Base-by-base conservation (phyloP, 305 asterid genomes). In the Caryopteris hybrid region DNA sequence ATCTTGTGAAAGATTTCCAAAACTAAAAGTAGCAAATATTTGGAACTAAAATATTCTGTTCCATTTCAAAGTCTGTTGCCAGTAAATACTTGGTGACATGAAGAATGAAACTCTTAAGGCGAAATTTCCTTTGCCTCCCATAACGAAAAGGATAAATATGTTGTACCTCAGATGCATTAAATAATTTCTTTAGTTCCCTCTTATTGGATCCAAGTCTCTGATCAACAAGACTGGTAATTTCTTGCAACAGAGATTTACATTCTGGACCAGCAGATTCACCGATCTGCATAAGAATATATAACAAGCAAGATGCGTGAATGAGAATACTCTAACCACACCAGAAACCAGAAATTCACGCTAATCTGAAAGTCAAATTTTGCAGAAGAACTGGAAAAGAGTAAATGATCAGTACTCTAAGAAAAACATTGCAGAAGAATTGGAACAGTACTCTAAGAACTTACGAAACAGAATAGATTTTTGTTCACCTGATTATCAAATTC, bases 241-340 rank as follows among this genome's bases (percentile, higher is more conserved):
- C 96, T 80, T 94, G 99, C 81, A 94, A 62, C 50, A 78, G 88
- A 43, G 96, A 71, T 81, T 94, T 94, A 78, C 99, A 94, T 76
- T 89, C 93, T 39, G 96, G 93, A 74, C 99, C 99, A 60, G 99
- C 96, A 58, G 99, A 94, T 82, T 80, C 95, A 74, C 97, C 99
- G 73, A 94, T 67, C 99, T 93, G 86, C 69, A 80, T 6, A 81
- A 47, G 68, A 52, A 73, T 60, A 73, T 60, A 50, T 69, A 45
- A 38, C 11, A 38, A 56, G 45, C 77, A 68, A 76, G 65, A 72
- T 68, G 56, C 48, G 47, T 38, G 46, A 56, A 55, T 29, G 48
- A 63, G 61, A 70, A 39, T 9, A 51, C 34, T 45, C 21, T 9
- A 39, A 56, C 36, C 8, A 62, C 38, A 17, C 47, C 41, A 36